phyloP scores from a whole-genome alignment of 192 early-diverging fungal species.

The Chytriomyces confervae region DNA sequence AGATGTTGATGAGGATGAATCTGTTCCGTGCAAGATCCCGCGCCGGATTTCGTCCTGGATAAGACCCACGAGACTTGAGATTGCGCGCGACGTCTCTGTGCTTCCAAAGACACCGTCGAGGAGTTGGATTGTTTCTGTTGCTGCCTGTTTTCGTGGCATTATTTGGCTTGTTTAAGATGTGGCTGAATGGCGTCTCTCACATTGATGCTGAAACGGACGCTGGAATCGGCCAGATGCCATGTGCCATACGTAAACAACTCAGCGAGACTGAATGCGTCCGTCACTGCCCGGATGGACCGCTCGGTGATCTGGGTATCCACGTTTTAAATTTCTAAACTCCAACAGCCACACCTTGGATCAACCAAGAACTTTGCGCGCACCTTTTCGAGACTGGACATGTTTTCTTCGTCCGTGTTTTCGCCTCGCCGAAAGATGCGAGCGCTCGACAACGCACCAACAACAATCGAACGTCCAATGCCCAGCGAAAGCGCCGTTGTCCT shows the following conservation, averaged over 20 bases:
- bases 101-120: conserved; percentile 95
- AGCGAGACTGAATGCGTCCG: conserved; percentile 74
- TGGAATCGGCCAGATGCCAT: conserved; percentile 78
- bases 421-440: conserved; percentile 24
- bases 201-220: conserved; percentile 60
- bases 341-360: no score
- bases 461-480: conserved; percentile 31
- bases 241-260: conserved; percentile 79
- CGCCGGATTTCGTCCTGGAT: conserved; percentile 70
- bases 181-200: conserved; percentile 1
- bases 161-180: not conserved
- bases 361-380: not conserved
- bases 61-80: conserved; percentile 80
- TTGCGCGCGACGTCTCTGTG: conserved; percentile 89
- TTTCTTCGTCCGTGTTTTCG: conserved; percentile 6
- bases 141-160: conserved; percentile 53
- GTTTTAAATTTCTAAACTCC: no score
- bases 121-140: conserved; percentile 87
- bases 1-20: no score
- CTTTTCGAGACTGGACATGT: conserved; percentile 15
- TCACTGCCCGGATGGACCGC: conserved; percentile 45
- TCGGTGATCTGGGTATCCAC: conserved; percentile 31
- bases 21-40: not conserved
- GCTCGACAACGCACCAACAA: conserved; percentile 39
- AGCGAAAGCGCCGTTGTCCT: conserved; percentile 24